These are phyloP conservation scores for Myriosclerotinia curreyana DNA, from an alignment of 2,329 filamentous ascomycete genomes.

Conservation along the genomic window DNA sequence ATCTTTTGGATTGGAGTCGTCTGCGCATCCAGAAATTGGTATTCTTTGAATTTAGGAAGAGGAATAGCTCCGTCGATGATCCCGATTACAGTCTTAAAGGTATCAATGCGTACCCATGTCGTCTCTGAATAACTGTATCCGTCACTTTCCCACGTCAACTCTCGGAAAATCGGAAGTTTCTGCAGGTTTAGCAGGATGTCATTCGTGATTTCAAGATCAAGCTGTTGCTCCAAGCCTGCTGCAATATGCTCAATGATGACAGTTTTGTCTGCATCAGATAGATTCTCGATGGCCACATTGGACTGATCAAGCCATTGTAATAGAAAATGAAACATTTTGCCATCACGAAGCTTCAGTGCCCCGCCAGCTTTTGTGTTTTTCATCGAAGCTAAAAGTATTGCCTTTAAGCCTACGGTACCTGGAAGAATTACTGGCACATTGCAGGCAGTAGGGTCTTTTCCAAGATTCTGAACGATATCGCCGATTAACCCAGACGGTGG, in stretches of 20 bases:
- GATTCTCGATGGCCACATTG: background rate
- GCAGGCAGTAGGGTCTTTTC: background rate
- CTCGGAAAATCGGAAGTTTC: conserved; percentile 13
- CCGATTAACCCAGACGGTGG: background rate
- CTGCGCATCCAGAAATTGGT: conserved; percentile 28
- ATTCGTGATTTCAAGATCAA: background rate
- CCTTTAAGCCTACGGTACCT: background rate
- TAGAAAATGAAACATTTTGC: conserved; percentile 4
- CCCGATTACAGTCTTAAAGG: conserved; percentile 23
- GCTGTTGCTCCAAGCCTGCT: background rate
- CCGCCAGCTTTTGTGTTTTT: conserved; percentile 2
- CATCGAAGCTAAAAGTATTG: background rate
- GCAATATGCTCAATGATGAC: conserved; percentile 18
- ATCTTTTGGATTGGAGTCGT: conserved; percentile 16
- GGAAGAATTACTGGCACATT: background rate
- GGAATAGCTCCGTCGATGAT: conserved; percentile 23
- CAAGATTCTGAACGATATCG: conserved; percentile 6
- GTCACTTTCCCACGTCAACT: background rate
- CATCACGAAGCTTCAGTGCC: background rate
- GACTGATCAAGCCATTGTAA: background rate
- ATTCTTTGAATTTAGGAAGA: conserved; percentile 24
- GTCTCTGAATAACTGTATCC: background rate
- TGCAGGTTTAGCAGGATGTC: background rate
- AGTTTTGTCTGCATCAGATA: background rate
- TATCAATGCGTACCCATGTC: conserved; percentile 26